Percentiles rank a stretch among this genome's conserved stretches.
Conservation (phyloP, 1,284 basidiomycete species). For the Mycosarcoma maydis region DNA sequence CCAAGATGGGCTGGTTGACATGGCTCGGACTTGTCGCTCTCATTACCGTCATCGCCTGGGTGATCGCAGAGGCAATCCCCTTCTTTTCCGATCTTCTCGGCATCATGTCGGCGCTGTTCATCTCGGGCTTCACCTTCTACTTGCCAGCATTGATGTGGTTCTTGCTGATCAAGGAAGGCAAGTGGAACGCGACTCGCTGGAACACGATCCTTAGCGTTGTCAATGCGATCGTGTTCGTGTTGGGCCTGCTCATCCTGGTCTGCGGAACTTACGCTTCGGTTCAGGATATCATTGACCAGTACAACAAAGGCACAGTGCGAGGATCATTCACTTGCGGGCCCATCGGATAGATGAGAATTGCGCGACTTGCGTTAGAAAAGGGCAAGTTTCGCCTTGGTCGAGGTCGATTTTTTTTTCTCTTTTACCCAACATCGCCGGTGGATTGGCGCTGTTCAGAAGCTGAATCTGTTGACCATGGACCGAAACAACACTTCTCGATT, state of each 20-base stretch:
- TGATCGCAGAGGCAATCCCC: slow-evolving; percentile 54
- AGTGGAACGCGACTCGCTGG: slow-evolving; percentile 36
- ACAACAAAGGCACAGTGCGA: slow-evolving; percentile 24
- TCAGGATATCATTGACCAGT: slow-evolving; percentile 41
- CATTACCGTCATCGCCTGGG: slow-evolving; percentile 50
- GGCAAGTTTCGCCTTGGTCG: no score
- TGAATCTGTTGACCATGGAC: no score
- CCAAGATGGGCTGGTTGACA: slow-evolving; percentile 46
- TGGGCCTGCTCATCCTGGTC: slow-evolving; percentile 50
- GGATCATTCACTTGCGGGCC: slow-evolving; percentile 42
- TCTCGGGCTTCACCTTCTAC: slow-evolving; percentile 56
- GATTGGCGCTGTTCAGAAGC: no score
- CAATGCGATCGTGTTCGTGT: slow-evolving; percentile 43
- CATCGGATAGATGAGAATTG: slow-evolving; percentile 16
- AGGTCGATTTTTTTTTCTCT: no score
- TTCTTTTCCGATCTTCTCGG: slow-evolving; percentile 51
- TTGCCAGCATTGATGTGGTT: slow-evolving; percentile 70
- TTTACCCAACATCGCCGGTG: no score
- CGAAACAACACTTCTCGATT: no score
- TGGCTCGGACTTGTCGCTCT: slow-evolving; percentile 47
- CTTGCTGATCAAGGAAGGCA: slow-evolving; percentile 46
- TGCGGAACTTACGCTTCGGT: slow-evolving; percentile 48
- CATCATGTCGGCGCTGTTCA: slow-evolving; percentile 50
- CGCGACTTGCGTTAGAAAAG: no score
- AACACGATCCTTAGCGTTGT: slow-evolving; percentile 43